A percentile compares a stretch with the other conserved stretches of the same genome.
Conservation (phyloP, 768 basidiomycete genomes). For the Neoboletus brunneissimus region DNA sequence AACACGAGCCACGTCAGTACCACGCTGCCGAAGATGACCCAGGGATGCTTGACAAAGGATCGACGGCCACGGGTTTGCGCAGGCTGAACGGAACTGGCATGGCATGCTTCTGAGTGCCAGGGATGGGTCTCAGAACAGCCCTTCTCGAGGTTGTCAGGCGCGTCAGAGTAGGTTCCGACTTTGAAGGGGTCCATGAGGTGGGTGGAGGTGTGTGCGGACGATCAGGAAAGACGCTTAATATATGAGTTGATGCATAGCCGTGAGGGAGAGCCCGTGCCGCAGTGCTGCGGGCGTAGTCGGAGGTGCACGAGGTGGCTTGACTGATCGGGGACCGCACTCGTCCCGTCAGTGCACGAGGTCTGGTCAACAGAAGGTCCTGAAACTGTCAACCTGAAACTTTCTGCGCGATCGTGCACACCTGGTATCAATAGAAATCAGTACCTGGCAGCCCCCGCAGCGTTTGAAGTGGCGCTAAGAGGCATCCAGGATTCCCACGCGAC, state of each 20-base stretch:
- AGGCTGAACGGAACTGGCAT: not conserved
- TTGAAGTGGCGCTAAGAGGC: too few species aligned
- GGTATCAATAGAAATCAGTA: not conserved
- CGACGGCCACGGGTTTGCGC: not conserved
- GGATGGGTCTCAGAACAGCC: conserved; percentile 7
- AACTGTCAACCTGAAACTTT: not conserved
- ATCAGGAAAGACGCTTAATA: not conserved
- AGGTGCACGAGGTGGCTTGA: not conserved
- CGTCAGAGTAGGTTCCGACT: conserved; percentile 2
- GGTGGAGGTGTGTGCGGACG: not conserved
- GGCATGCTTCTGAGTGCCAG: not conserved
- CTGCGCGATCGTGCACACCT: too few species aligned
- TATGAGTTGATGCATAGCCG: not conserved
- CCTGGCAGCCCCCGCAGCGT: not conserved
- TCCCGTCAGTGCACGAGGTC: not conserved
- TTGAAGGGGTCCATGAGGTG: conserved; percentile 17
- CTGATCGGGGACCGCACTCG: not conserved
- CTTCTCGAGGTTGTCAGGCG: conserved; percentile 17
- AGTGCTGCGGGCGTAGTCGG: not conserved
- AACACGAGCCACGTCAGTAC: conserved; percentile 14
- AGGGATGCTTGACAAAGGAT: conserved; percentile 9
- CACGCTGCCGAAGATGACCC: conserved; percentile 2
- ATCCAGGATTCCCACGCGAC: not conserved
- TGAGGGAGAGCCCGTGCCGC: not conserved
- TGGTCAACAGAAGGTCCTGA: not conserved